Base-by-base conservation (phyloP, 208 protist genomes). In the Wallacemonas rigidus region DNA sequence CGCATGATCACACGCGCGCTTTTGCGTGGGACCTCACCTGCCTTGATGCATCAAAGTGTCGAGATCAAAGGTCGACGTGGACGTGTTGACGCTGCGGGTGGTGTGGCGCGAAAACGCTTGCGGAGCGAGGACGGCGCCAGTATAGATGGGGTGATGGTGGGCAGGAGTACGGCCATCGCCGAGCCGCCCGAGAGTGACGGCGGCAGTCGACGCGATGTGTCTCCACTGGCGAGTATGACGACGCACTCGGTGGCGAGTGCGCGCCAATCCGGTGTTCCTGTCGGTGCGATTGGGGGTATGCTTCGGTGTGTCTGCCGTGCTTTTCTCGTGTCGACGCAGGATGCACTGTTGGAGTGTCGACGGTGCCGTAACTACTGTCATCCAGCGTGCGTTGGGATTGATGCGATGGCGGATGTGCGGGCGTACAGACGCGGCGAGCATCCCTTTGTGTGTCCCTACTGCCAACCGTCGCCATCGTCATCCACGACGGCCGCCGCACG, bases 351-450 rank as follows among this genome's bases (percentile, higher is more conserved):
- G 56, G 83, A 95, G 79, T 95, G 90, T 68, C 71, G 65, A 4
- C 73, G 71, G 2, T 95, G 90, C 72, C 71, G 68, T 57, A 90
- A 92, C 74, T 92, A 78, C 80, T 90, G 83, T 74, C 90, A 95
- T 68, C 81, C 87, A 4, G 85, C 85, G 14, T 95, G 90, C 67
- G 85, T 92, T 12, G 87, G 85, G n/a, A 77, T 95, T 2, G 90
- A 92, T 61, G 8, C 57, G 73, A 43, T 81, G 43, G 74, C 68
- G 26, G 85, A 88, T 39, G 43, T 95, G 40, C 76, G 82, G 3
- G 56, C 71, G 7, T 64, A 72, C 38, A 78, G 85, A 36, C 72
- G 69, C 0, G 74, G 75, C 8, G 54, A 71, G 15, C 75, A 80
- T 12, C 67, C 43, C 50, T 95, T 79, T 69, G 69, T 88, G 7